Evolutionary conservation across 129 eudicot genomes (phyloP), one percentile per base, ranked within the genome.

Genomic region (Tagetes erecta): DNA sequence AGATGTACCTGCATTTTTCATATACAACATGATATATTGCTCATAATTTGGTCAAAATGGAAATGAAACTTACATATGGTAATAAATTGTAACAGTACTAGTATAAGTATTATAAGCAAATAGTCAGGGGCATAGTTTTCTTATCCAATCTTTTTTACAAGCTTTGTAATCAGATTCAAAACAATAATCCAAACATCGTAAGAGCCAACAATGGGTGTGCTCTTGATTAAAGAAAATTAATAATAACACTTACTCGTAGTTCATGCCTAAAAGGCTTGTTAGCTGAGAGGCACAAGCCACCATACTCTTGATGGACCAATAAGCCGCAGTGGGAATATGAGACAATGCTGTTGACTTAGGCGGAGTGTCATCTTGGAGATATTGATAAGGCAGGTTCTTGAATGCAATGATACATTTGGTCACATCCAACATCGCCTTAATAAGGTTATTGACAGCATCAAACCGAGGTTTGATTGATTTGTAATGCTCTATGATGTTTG

Each of bases 251-350:
- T 91, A 95, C 97, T 88, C 88, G 30, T 84, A 73, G 33, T 85
- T 86, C 90, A 86, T 86, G 76, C 92, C 96, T 36, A 88, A 74
- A n/a, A 88, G 89, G 80, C 92, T 80, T 1, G 89, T 83, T 45
- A 91, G 74, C 68, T 91, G 96, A 34, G 99, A 72, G 1, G 85
- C 81, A 33, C 96, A 88, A 53, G 88, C 93, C 69, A 95, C 94
- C 84, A 91, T 76, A 74, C 97, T 88, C 66, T 94, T 76, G 71
- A 95, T 83, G 44, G 88, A 82, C 99, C 99, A 95, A 74, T 95
- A 95, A 55, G 85, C 92, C 27, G 97, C 99, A 51, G 86, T 81
- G 3, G 97, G 99, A 69, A 91, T 75, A 72, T 83, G 91, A 64
- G 84, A 70, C 64, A 76, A 57, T 2, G 96, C 97, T 2, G 70